These are phyloP conservation scores for Phytophthora hybrid DNA, from an alignment of 352 stramenopile species.

Conservation along the genomic window DNA sequence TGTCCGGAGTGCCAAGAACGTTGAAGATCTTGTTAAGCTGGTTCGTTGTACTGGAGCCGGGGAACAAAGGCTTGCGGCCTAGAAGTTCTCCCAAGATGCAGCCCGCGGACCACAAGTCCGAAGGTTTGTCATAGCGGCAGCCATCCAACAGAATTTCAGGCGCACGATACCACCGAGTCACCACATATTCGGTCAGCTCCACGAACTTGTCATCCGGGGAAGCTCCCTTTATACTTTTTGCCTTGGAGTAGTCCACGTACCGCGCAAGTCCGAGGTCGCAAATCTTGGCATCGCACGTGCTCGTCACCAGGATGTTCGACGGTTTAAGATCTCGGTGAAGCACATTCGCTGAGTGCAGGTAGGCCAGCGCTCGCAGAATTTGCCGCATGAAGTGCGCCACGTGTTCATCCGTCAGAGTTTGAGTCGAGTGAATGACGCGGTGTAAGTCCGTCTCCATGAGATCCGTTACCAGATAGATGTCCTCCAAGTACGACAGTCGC, in stretches of 20 bases:
- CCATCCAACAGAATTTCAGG: constrained; percentile 94
- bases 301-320: constrained; percentile 97
- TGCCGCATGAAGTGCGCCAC: constrained; percentile 97
- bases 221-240: constrained; percentile 50
- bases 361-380: constrained; percentile 96
- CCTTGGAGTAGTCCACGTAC: constrained; percentile 70
- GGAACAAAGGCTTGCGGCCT: constrained; percentile 95
- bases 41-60: constrained; percentile 95
- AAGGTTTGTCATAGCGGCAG: constrained; percentile 77
- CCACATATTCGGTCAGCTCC: constrained; percentile 82
- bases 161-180: constrained; percentile 85
- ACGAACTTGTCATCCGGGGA: constrained; percentile 54
- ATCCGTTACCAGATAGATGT: constrained; percentile 97
- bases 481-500: constrained; percentile 94
- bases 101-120: constrained; percentile 90
- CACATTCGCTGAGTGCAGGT: constrained; percentile 97
- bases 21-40: constrained; percentile 97
- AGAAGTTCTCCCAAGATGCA: constrained; percentile 98
- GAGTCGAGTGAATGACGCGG: constrained; percentile 91
- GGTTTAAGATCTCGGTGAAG: constrained; percentile 97
- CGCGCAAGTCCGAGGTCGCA: constrained; percentile 96
- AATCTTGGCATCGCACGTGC: constrained; percentile 96
- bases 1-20: constrained; percentile 91
- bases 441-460: constrained; percentile 96
- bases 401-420: constrained; percentile 93